Percentiles rank a stretch among this genome's conserved stretches.
Conservation (phyloP, 1,284 basidiomycete species). For the Marasmius fiardii region DNA sequence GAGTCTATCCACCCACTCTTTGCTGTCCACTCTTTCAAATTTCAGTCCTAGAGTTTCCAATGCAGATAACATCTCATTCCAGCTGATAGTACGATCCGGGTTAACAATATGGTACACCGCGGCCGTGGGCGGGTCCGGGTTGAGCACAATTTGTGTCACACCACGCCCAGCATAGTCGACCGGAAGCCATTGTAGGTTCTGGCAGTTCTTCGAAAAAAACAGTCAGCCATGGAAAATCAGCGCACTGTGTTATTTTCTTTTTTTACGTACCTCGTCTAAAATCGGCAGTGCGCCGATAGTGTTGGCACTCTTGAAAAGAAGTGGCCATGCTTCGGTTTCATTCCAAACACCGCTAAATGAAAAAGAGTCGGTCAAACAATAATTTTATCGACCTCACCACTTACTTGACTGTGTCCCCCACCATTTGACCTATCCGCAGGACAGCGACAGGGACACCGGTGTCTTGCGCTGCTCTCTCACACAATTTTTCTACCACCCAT, state of each 20-base stretch:
- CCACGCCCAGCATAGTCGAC: conserved; percentile 52
- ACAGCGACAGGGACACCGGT: conserved; percentile 35
- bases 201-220: too few species aligned
- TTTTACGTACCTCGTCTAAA: conserved; percentile 35
- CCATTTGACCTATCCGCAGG: conserved; percentile 49
- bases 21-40: conserved; percentile 40
- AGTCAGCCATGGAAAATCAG: too few species aligned
- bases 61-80: conserved; percentile 40
- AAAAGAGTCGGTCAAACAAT: background rate
- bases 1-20: conserved; percentile 46
- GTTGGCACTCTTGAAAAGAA: conserved; percentile 34
- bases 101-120: conserved; percentile 50
- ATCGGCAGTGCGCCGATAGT: conserved; percentile 42
- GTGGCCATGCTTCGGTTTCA: conserved; percentile 40
- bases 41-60: conserved; percentile 37
- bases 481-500: conserved; percentile 61
- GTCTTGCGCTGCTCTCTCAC: conserved; percentile 33
- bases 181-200: conserved; percentile 53
- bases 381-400: too few species aligned
- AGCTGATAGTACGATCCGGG: conserved; percentile 31
- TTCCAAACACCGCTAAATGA: conserved; percentile 52
- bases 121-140: conserved; percentile 11
- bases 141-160: conserved; percentile 45
- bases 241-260: too few species aligned
- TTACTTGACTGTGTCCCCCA: conserved; percentile 41